A percentile compares a stretch with the other conserved stretches of the same genome.
phyloP scores from a whole-genome alignment of 331 rosid species.

The Acacia concinna region DNA sequence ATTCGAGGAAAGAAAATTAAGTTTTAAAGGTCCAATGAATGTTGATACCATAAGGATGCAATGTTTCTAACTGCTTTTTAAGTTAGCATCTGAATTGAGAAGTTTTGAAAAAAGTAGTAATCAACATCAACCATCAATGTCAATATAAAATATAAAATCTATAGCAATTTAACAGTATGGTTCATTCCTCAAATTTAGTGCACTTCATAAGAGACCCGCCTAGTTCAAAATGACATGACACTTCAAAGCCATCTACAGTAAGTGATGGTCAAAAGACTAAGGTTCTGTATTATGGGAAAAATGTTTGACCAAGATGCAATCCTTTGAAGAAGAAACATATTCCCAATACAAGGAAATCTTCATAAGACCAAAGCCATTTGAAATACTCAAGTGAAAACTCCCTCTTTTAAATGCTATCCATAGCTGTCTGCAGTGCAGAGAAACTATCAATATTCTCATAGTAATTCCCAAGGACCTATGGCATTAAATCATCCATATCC shows the following conservation, averaged over 20 bases:
- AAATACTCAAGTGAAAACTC: neutral
- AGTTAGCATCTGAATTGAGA: neutral
- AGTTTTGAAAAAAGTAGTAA: neutral
- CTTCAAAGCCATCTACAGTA: neutral
- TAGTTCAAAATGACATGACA: neutral
- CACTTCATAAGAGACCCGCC: neutral
- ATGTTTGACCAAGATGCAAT: neutral
- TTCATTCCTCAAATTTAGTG: neutral
- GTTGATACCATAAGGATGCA: conserved; percentile 10
- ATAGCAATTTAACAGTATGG: neutral
- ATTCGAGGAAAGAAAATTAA: neutral
- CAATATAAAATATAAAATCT: neutral
- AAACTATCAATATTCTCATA: neutral
- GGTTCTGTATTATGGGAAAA: neutral
- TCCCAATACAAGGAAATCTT: neutral
- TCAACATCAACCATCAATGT: neutral
- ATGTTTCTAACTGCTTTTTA: neutral
- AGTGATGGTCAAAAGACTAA: neutral
- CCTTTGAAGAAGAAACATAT: neutral
- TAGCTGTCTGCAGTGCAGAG: neutral
- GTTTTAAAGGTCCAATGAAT: conserved; percentile 3
- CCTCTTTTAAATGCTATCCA: neutral
- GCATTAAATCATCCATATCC: neutral
- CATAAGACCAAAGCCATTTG: neutral
- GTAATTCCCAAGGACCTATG: neutral